Evolutionary conservation across 805 yeast species (phyloP).

Genomic region (Kodamaea leandrae): DNA sequence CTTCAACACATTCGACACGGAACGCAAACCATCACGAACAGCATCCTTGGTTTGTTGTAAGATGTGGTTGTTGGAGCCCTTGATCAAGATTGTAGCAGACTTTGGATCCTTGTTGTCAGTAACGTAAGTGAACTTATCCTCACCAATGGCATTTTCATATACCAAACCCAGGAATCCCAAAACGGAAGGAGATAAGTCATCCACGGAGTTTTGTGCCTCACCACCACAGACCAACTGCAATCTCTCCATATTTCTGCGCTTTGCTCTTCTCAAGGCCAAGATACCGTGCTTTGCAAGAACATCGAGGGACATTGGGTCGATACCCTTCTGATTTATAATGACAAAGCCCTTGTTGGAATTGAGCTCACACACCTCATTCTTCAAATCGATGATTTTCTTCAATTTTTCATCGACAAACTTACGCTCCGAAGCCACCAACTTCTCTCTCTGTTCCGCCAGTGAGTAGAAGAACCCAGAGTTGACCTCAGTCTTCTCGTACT

Average conservation of each 20-base stretch:
- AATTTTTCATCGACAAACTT: slow-evolving; percentile 92
- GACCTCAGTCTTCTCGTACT: slow-evolving; percentile 96
- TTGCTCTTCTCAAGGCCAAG: slow-evolving; percentile 94
- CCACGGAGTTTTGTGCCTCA: slow-evolving; percentile 96
- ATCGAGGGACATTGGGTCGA: slow-evolving; percentile 96
- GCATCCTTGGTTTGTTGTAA: slow-evolving; percentile 95
- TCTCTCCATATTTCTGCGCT: slow-evolving; percentile 98
- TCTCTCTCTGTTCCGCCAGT: slow-evolving; percentile 93
- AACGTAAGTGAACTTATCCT: slow-evolving; percentile 94
- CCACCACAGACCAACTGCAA: slow-evolving; percentile 96
- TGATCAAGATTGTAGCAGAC: slow-evolving; percentile 85
- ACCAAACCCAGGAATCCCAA: slow-evolving; percentile 90
- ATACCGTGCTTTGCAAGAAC: slow-evolving; percentile 90
- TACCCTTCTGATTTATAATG: slow-evolving; percentile 95
- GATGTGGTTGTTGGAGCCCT: slow-evolving; percentile 88
- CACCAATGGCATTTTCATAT: slow-evolving; percentile 91
- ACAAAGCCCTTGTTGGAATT: slow-evolving; percentile 78
- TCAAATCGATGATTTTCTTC: slow-evolving; percentile 85
- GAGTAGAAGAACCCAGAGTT: slow-evolving; percentile 95
- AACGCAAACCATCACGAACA: slow-evolving; percentile 92
- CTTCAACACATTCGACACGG: slow-evolving; percentile 86
- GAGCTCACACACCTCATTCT: slow-evolving; percentile 84
- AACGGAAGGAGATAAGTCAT: slow-evolving; percentile 75
- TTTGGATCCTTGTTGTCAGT: slow-evolving; percentile 89
- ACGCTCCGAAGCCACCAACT: slow-evolving; percentile 89